A percentile compares a stretch with the other conserved stretches of the same genome.
phyloP scores from a whole-genome alignment of 2,329 filamentous ascomycete species.

The Aspergillaceae sp. region DNA sequence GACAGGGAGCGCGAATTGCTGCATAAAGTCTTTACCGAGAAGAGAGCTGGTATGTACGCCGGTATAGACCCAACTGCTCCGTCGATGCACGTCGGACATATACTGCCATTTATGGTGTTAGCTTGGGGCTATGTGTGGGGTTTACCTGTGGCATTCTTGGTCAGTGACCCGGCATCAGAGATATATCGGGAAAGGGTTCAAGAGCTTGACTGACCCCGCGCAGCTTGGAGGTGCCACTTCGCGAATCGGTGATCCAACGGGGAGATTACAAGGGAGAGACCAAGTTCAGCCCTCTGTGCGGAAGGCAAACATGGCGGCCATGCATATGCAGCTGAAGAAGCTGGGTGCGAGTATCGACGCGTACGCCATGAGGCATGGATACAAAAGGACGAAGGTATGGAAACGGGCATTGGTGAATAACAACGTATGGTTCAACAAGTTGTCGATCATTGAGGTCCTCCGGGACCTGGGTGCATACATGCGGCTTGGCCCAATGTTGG shows the following conservation, averaged over 20 bases:
- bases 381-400: slow-evolving; percentile 55
- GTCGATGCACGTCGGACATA: slow-evolving; percentile 43
- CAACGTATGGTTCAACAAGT: slow-evolving; percentile 67
- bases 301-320: slow-evolving; percentile 40
- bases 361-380: slow-evolving; percentile 58
- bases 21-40: slow-evolving; percentile 37
- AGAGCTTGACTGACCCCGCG: slow-evolving; percentile 10
- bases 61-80: slow-evolving; percentile 44
- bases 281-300: slow-evolving; percentile 28
- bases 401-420: slow-evolving; percentile 68
- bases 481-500: slow-evolving; percentile 77
- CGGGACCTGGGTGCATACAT: slow-evolving; percentile 63
- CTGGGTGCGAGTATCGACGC: slow-evolving; percentile 66
- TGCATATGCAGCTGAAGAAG: slow-evolving; percentile 46
- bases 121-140: slow-evolving; percentile 44
- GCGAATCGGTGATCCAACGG: slow-evolving; percentile 40
- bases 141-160: slow-evolving; percentile 37
- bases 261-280: slow-evolving; percentile 34
- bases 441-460: slow-evolving; percentile 66
- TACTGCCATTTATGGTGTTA: slow-evolving; percentile 44
- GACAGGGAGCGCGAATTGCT: slow-evolving; percentile 35
- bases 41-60: slow-evolving; percentile 39
- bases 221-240: slow-evolving; percentile 42
- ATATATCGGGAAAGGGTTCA: no score
- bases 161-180: slow-evolving; percentile 16